Evolutionary conservation across 306 rosid genomes (phyloP).

Genomic region (Leucaena leucocephala): DNA sequence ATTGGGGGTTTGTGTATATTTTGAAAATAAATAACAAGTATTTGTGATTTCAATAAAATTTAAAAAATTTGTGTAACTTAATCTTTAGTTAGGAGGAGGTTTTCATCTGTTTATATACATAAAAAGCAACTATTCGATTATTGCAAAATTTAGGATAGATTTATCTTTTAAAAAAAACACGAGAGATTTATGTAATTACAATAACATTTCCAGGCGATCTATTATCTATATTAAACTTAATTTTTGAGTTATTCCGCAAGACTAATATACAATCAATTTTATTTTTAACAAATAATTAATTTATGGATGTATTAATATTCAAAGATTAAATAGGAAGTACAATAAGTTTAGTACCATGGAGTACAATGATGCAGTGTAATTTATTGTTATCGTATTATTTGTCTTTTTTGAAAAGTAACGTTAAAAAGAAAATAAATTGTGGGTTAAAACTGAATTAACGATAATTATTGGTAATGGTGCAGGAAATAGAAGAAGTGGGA

Average conservation of each 20-base stretch:
- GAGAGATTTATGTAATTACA: not conserved
- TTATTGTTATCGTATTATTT: too few relatives aligned
- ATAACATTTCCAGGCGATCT: not conserved
- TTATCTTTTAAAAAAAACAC: not conserved
- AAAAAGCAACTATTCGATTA: not conserved
- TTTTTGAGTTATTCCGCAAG: not conserved
- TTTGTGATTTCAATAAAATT: too few relatives aligned
- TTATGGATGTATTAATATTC: not conserved
- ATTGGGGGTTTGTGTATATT: not conserved
- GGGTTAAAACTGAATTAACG: not conserved
- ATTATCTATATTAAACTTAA: not conserved
- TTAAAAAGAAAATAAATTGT: not conserved
- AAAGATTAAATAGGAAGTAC: not conserved
- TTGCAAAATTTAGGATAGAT: not conserved
- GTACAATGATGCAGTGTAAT: too few relatives aligned
- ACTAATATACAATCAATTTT: not conserved
- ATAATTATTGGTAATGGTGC: constrained; percentile 21
- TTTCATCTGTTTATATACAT: not conserved
- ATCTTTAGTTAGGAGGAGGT: not conserved
- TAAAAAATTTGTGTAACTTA: too few relatives aligned
- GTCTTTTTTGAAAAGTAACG: not conserved
- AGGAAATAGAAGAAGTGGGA: constrained; percentile 96
- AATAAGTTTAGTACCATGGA: not conserved
- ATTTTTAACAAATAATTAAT: not conserved
- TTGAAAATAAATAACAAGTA: not conserved